Evolutionary conservation across 331 rosid genomes (phyloP), one percentile per base, ranked within the genome.

Genomic region (Ulmus americana): DNA sequence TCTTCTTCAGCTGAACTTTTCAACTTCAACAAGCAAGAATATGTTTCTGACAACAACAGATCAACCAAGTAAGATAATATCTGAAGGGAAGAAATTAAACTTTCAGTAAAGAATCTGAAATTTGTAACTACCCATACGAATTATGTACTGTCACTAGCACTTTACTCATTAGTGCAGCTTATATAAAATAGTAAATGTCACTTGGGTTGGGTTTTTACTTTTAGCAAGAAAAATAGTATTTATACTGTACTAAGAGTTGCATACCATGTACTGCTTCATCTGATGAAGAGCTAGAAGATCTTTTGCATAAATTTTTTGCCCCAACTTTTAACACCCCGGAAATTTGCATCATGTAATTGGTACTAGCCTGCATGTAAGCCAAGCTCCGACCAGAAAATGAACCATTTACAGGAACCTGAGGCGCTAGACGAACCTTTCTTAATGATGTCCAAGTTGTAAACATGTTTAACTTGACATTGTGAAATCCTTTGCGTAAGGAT

Each of bases 1-100:
- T 74, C 68, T 47, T 70, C 70, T 20, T 79, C 64, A 45, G 70
- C 51, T 54, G 77, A 79, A 62, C 76, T 74, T 46, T 59, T 79
- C 74, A 79, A 49, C 68, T 72, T 74, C 45, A 74, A 40, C 55
- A 43, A 64, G 68, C 71, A 79, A 45, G 74, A 55, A 54, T 66
- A 74, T 45, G 61, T 67, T 67, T 70, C 77, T 74, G 77, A 15
- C 28, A 71, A 45, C 65, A 59, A 9, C 7, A 58, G 40, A 54
- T 46, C 46, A 58, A n/a, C 61, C 10, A 11, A 57, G 52, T 49
- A 6, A 55, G 55, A 71, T 42, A 18, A 47, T 50, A 41, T 41
- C 1, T 13, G 6, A 63, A 38, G n/a, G 2, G 40, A 8, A 46
- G 9, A 12, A 9, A 4, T 6, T 7, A 8, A 54, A 54, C 38